Evolutionary conservation across 768 basidiomycete genomes (phyloP).

Genomic region (Nevesoporus exiguus): DNA sequence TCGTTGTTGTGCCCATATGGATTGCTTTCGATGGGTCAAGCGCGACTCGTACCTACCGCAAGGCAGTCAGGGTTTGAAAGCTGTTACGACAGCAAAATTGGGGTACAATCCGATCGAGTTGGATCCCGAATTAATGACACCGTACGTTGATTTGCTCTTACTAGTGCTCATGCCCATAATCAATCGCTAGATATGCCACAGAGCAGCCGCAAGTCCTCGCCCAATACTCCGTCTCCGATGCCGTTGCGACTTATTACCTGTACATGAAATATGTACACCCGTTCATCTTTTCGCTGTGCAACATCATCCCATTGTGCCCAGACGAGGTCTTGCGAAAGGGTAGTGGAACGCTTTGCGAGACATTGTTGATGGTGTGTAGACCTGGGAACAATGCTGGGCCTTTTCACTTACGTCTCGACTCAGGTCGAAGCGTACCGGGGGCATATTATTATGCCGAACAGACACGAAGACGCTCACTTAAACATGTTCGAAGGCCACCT

Average conservation of each 20-base stretch:
- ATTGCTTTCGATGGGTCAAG: constrained; percentile 99
- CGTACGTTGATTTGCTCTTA: constrained; percentile 52
- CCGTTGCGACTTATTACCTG: constrained; percentile 98
- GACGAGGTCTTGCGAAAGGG: constrained; percentile 97
- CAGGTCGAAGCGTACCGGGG: constrained; percentile 95
- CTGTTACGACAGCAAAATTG: constrained; percentile 92
- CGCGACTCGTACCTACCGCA: constrained; percentile 98
- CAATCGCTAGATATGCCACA: constrained; percentile 72
- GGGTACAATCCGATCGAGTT: constrained; percentile 97
- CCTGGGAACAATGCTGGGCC: not conserved
- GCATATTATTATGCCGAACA: constrained; percentile 95
- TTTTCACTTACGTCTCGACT: constrained; percentile 4
- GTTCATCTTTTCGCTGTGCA: constrained; percentile 98
- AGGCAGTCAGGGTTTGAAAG: constrained; percentile 97
- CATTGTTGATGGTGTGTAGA: constrained; percentile 83
- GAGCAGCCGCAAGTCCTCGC: constrained; percentile 94
- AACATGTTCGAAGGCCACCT: constrained; percentile 95
- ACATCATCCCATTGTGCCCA: constrained; percentile 95
- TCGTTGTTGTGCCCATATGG: constrained; percentile 93
- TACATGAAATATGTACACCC: constrained; percentile 99
- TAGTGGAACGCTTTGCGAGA: constrained; percentile 95
- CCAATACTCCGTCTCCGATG: constrained; percentile 99
- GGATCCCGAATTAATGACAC: constrained; percentile 98
- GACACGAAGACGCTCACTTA: constrained; percentile 89
- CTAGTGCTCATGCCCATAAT: not conserved